Evolutionary conservation across 2,329 filamentous ascomycete species (phyloP).

Genomic region (Colletotrichum somersetense): DNA sequence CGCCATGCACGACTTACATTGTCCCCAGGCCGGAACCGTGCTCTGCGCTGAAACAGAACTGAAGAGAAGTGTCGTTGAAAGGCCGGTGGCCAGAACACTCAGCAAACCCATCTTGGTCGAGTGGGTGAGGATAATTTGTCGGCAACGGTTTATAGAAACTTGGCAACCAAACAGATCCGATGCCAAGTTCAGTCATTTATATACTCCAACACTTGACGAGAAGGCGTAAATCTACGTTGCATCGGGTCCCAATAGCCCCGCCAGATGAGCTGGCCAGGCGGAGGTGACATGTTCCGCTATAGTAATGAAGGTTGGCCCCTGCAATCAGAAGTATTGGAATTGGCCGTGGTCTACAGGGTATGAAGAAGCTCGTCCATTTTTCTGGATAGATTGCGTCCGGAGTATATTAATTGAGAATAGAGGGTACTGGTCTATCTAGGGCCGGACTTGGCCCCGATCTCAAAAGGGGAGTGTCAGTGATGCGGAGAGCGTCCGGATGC

Average conservation of each 20-base stretch:
- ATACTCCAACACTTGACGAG: constrained; percentile 16
- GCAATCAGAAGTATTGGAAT: not conserved
- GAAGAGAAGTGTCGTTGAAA: not conserved
- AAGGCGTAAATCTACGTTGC: not conserved
- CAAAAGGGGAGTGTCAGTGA: not conserved
- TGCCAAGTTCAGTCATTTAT: constrained; percentile 33
- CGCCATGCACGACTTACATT: constrained; percentile 21
- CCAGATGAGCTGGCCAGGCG: not conserved
- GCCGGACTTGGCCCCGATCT: not conserved
- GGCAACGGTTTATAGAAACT: not conserved
- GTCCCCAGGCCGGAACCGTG: constrained; percentile 32
- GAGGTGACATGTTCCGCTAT: not conserved
- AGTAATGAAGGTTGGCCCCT: not conserved
- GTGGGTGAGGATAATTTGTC: not conserved
- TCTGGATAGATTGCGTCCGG: not conserved
- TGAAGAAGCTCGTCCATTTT: not conserved
- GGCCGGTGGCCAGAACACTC: constrained; percentile 6
- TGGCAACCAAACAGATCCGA: constrained; percentile 6
- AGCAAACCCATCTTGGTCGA: constrained; percentile 9
- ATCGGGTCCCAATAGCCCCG: constrained; percentile 4
- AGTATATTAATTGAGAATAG: constrained; percentile 14
- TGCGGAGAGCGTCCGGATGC: constrained; percentile 1
- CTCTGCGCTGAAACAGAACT: constrained; percentile 19
- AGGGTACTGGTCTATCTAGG: not conserved
- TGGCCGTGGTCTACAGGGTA: not conserved